Percentiles rank a stretch among this genome's conserved stretches.
Evolutionary conservation across 2,329 filamentous ascomycete genomes (phyloP).

Genomic region (Rugonectria rugulosa): DNA sequence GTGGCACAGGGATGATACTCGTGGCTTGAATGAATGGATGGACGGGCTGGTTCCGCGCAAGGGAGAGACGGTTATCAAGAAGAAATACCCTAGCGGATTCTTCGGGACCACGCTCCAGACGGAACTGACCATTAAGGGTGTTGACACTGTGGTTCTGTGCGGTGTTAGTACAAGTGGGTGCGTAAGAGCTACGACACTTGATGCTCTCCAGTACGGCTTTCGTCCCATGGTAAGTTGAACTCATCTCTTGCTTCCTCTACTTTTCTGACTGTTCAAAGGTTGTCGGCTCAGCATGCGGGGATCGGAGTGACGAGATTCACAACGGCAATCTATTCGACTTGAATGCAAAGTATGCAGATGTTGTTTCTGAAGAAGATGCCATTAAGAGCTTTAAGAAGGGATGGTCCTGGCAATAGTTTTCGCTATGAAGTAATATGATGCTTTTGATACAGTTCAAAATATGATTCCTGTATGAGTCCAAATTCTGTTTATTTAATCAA

Average conservation of each 20-base stretch:
- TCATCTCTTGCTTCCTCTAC: background rate
- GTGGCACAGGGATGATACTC: conserved; percentile 48
- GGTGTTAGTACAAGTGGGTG: conserved; percentile 57
- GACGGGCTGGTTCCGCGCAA: conserved; percentile 47
- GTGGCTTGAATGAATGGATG: conserved; percentile 49
- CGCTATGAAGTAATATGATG: no score
- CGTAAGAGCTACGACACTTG: conserved; percentile 53
- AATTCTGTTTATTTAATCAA: no score
- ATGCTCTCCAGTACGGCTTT: conserved; percentile 53
- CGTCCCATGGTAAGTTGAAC: conserved; percentile 50
- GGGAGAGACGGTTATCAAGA: conserved; percentile 48
- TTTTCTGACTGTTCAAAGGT: conserved; percentile 43
- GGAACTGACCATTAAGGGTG: conserved; percentile 45
- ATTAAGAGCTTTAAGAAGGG: conserved; percentile 46
- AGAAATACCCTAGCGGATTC: conserved; percentile 45
- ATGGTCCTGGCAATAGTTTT: conserved; percentile 41
- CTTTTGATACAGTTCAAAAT: no score
- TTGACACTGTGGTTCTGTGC: conserved; percentile 55
- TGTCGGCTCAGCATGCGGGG: conserved; percentile 54
- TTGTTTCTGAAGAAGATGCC: conserved; percentile 51
- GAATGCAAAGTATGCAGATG: conserved; percentile 55
- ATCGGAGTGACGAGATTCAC: conserved; percentile 52
- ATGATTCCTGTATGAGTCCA: no score
- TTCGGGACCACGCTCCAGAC: conserved; percentile 54
- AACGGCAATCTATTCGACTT: conserved; percentile 54